Evolutionary conservation across 805 yeast genomes (phyloP).

Genomic region (Metschnikowia noctiluminum): DNA sequence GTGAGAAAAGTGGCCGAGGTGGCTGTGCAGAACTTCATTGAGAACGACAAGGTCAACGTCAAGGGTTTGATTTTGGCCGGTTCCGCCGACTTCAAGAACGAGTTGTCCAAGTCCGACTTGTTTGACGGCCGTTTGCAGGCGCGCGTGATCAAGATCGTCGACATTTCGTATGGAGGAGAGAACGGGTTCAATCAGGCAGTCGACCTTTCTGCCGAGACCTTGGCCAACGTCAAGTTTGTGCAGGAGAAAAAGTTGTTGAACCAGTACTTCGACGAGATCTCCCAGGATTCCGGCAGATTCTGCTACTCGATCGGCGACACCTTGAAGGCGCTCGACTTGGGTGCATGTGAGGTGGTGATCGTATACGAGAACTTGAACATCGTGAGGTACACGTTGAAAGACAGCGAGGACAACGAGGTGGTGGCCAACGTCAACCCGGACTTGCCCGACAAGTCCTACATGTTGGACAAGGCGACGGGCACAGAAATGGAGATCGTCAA

Average conservation of each 20-base stretch:
- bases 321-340: constrained; percentile 90
- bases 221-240: constrained; percentile 94
- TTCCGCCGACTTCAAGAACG: constrained; percentile 98
- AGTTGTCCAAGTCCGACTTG: constrained; percentile 86
- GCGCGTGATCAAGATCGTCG: constrained; percentile 88
- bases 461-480: constrained; percentile 82
- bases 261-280: constrained; percentile 91
- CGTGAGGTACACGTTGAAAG: constrained; percentile 79
- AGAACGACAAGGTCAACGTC: constrained; percentile 91
- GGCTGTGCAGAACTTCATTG: constrained; percentile 94
- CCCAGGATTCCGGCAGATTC: constrained; percentile 95
- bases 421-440: constrained; percentile 71
- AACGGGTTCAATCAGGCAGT: constrained; percentile 99
- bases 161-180: constrained; percentile 98
- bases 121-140: constrained; percentile 87
- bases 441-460: constrained; percentile 69
- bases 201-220: constrained; percentile 93
- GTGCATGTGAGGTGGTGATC: constrained; percentile 91
- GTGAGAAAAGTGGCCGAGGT: constrained; percentile 97
- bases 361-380: constrained; percentile 90
- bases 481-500: constrained; percentile 85
- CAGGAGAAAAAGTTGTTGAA: constrained; percentile 96
- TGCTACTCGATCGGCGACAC: constrained; percentile 98
- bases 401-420: constrained; percentile 74
- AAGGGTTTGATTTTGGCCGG: constrained; percentile 96